A percentile compares a stretch with the other conserved stretches of the same genome.
Conservation (phyloP, 179 eudicot genomes). For the Carnegiea gigantea region DNA sequence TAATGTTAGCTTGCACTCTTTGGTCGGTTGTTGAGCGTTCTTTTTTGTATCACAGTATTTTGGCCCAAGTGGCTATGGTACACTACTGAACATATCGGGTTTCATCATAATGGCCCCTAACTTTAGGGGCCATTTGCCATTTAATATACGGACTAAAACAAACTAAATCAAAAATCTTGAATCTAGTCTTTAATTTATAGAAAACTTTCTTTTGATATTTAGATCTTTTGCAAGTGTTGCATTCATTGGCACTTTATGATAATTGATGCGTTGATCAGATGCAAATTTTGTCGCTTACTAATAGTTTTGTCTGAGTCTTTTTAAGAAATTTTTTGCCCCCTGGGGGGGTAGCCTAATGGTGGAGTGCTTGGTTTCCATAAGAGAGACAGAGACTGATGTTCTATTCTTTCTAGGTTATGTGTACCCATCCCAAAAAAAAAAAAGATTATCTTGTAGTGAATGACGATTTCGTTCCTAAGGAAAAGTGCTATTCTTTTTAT, state of each 20-base stretch:
- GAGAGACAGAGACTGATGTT: too few species aligned
- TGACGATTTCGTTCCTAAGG: not conserved
- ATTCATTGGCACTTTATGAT: not conserved
- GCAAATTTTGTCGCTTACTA: not conserved
- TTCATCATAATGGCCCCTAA: not conserved
- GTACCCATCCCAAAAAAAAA: too few species aligned
- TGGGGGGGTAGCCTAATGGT: too few species aligned
- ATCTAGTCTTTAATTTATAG: not conserved
- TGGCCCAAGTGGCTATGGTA: not conserved
- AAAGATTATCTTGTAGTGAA: not conserved
- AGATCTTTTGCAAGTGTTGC: not conserved
- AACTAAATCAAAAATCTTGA: not conserved
- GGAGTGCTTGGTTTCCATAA: too few species aligned
- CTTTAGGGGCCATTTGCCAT: not conserved
- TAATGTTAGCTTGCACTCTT: not conserved
- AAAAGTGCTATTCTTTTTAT: not conserved
- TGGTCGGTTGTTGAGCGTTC: not conserved
- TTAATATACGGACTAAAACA: too few species aligned
- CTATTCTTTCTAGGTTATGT: too few species aligned
- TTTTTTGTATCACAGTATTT: not conserved
- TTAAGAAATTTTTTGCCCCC: too few species aligned
- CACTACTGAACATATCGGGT: not conserved
- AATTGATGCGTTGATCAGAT: not conserved
- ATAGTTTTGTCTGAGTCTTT: not conserved
- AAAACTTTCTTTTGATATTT: not conserved